Conservation (phyloP, 1,284 basidiomycete species). For the Phaffia rhodozyma region DNA sequence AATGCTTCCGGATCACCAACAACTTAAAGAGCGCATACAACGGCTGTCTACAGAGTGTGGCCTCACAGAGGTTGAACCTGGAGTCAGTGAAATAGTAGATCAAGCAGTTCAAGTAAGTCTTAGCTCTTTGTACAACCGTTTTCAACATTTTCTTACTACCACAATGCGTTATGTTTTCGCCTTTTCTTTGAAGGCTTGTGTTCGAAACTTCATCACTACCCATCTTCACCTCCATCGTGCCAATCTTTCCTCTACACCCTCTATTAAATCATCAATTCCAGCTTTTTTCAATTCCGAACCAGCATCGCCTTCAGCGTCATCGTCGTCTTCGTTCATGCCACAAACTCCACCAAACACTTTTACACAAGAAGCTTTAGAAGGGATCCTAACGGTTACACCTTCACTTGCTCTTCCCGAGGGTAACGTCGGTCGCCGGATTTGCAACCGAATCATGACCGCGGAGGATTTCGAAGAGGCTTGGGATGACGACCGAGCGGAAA, state of each 20-base stretch:
- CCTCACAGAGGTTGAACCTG: conserved; percentile 1
- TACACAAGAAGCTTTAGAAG: not conserved
- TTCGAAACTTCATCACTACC: conserved; percentile 12
- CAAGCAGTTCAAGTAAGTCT: conserved; percentile 9
- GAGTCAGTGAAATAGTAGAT: conserved; percentile 2
- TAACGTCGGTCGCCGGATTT: not conserved
- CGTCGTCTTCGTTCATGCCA: not conserved
- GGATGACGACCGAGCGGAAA: not conserved
- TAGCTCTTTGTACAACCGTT: not conserved
- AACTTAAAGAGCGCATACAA: conserved; percentile 7
- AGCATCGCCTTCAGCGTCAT: not conserved
- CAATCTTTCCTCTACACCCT: conserved; percentile 1
- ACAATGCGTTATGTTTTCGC: not conserved
- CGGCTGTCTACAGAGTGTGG: conserved; percentile 10
- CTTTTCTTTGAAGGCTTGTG: not conserved
- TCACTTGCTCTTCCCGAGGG: not conserved
- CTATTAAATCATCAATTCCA: conserved; percentile 2
- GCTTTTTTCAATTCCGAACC: not conserved
- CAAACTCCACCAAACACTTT: conserved; percentile 1
- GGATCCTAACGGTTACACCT: not conserved
- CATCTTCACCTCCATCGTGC: conserved; percentile 16
- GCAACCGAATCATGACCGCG: not conserved
- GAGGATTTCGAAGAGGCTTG: not conserved
- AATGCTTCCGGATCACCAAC: not conserved
- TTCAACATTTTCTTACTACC: not conserved